phyloP scores from a whole-genome alignment of 2,329 filamentous ascomycete genomes.

The Aspergillus niger region DNA sequence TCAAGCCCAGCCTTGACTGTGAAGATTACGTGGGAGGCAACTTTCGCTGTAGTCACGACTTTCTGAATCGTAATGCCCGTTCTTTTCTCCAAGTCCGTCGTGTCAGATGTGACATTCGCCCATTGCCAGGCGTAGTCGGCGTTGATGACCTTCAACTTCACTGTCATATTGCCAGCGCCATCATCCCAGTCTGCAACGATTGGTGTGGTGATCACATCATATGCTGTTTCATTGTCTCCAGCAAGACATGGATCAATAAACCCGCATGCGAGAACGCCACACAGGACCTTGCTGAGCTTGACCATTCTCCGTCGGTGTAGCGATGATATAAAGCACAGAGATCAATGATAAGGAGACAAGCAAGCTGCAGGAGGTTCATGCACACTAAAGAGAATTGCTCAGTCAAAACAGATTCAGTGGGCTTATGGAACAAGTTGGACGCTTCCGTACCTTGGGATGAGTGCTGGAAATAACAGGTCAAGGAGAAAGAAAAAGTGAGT shows the following conservation, averaged over 20 bases:
- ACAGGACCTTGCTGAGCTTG: background rate
- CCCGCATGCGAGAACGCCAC: conserved; percentile 1
- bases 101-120: background rate
- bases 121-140: conserved; percentile 1
- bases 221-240: background rate
- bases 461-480: no score
- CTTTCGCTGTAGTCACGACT: background rate
- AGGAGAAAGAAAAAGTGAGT: no score
- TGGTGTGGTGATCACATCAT: background rate
- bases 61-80: background rate
- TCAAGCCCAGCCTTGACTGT: background rate
- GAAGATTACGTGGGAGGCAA: background rate
- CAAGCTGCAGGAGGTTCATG: background rate
- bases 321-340: background rate
- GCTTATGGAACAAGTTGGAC: no score
- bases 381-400: no score
- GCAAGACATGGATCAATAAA: background rate
- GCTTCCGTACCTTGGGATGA: no score
- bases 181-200: background rate
- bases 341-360: conserved; percentile 1
- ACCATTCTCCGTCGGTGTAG: conserved; percentile 2
- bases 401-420: no score
- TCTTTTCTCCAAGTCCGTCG: background rate
- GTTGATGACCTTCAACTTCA: background rate
- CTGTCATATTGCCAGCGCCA: background rate